Evolutionary conservation across 495 filamentous ascomycete species (phyloP).

Genomic region (Bombardia bombarda): DNA sequence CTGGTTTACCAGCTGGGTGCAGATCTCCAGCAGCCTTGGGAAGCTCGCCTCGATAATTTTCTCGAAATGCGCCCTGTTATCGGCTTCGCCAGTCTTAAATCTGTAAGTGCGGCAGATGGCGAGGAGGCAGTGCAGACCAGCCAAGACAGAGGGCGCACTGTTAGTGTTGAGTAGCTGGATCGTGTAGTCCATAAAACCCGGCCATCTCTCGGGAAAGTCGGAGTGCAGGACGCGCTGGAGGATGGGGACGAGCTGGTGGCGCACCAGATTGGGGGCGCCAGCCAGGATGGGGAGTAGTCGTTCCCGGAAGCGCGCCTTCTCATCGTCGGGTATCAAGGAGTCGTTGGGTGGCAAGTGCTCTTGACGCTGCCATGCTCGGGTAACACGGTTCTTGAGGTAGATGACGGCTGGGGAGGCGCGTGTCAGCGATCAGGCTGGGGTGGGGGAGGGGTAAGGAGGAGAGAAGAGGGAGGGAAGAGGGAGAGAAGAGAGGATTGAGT

Average conservation of each 20-base stretch:
- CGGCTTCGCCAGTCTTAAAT: constrained; percentile 68
- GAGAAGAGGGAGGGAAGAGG: neutral
- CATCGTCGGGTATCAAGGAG: constrained; percentile 72
- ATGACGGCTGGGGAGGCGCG: constrained; percentile 69
- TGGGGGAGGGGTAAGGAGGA: constrained; percentile 3
- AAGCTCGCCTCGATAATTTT: constrained; percentile 89
- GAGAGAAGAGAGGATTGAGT: too few relatives aligned
- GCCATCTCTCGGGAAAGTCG: constrained; percentile 94
- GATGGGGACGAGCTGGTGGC: constrained; percentile 83
- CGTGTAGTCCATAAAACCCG: constrained; percentile 83
- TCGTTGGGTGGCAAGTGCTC: constrained; percentile 62
- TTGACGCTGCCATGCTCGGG: constrained; percentile 73
- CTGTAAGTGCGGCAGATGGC: constrained; percentile 89
- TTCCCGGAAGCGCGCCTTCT: constrained; percentile 80
- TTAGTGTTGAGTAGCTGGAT: constrained; percentile 75
- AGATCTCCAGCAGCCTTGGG: constrained; percentile 81
- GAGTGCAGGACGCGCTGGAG: constrained; percentile 92
- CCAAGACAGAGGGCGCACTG: constrained; percentile 78
- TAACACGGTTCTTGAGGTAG: constrained; percentile 95
- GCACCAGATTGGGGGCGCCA: constrained; percentile 66
- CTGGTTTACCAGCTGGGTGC: constrained; percentile 80
- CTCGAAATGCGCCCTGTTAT: constrained; percentile 79
- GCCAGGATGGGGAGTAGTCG: constrained; percentile 83
- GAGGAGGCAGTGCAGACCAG: constrained; percentile 87
- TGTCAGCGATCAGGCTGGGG: constrained; percentile 14